phyloP scores from a whole-genome alignment of 2,329 filamentous ascomycete species.

The Albifimbria verrucaria region DNA sequence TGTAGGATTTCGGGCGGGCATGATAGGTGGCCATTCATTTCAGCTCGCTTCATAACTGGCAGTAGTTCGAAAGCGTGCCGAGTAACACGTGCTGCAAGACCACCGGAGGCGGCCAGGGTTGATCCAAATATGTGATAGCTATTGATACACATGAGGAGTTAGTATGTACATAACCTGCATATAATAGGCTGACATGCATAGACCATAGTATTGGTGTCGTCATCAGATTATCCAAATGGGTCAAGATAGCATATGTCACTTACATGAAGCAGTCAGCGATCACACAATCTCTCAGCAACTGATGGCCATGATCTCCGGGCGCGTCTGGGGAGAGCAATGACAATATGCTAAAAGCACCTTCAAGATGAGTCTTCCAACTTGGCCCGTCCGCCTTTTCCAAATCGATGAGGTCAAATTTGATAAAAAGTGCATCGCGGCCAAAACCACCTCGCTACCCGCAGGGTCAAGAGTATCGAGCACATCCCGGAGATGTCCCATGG shows the following conservation, averaged over 20 bases:
- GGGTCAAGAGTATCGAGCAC: constrained; percentile 36
- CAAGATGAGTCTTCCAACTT: constrained; percentile 44
- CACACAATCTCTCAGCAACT: constrained; percentile 40
- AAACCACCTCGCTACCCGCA: constrained; percentile 41
- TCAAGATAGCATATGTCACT: constrained; percentile 16
- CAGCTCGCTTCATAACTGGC: constrained; percentile 37
- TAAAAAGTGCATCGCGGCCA: constrained; percentile 49
- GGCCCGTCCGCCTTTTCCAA: constrained; percentile 37
- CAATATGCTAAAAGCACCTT: constrained; percentile 41
- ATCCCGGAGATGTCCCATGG: constrained; percentile 38
- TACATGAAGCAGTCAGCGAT: constrained; percentile 47
- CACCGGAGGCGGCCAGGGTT: constrained; percentile 29
- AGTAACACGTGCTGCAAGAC: constrained; percentile 35
- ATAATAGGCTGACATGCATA: no score
- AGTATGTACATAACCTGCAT: not conserved
- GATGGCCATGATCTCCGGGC: constrained; percentile 24
- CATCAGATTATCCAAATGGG: no score
- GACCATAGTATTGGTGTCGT: no score
- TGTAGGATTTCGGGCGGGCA: constrained; percentile 41
- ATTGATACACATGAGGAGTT: constrained; percentile 8
- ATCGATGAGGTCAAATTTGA: constrained; percentile 50
- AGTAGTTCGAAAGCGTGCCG: constrained; percentile 35
- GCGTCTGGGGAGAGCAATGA: constrained; percentile 29
- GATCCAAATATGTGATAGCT: constrained; percentile 40
- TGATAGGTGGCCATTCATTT: constrained; percentile 39